These are phyloP conservation scores for Russula compacta DNA, from an alignment of 768 basidiomycete genomes.

Conservation along the genomic window DNA sequence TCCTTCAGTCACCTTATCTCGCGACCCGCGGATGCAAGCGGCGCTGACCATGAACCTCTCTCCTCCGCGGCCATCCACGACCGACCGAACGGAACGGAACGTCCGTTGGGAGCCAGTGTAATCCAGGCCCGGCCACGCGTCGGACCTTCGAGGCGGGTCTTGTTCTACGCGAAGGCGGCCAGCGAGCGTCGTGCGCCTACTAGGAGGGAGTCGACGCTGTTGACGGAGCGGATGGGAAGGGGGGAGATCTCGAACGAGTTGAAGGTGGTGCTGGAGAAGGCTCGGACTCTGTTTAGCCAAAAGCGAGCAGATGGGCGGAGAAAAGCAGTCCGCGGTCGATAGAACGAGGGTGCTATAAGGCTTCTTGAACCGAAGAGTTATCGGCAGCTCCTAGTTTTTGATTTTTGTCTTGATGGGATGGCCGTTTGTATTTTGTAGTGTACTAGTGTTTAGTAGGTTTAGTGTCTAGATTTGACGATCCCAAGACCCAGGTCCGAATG, in stretches of 20 bases:
- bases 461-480: too few species aligned
- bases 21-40: slow-evolving; percentile 49
- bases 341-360: slow-evolving; percentile 49
- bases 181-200: slow-evolving; percentile 71
- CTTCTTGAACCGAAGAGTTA: slow-evolving; percentile 58
- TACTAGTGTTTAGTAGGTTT: too few species aligned
- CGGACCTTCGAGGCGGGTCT: slow-evolving; percentile 55
- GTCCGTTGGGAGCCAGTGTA: slow-evolving; percentile 44
- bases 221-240: slow-evolving; percentile 59
- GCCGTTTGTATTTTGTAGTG: not conserved
- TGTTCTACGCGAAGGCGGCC: slow-evolving; percentile 67
- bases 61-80: slow-evolving; percentile 13
- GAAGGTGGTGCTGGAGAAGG: slow-evolving; percentile 53
- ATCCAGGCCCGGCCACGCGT: slow-evolving; percentile 46
- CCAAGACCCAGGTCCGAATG: too few species aligned
- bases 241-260: slow-evolving; percentile 73
- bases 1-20: slow-evolving; percentile 62
- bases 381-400: slow-evolving; percentile 16
- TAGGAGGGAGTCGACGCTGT: slow-evolving; percentile 45
- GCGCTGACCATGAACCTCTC: slow-evolving; percentile 35
- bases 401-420: not conserved
- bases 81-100: slow-evolving; percentile 36
- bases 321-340: slow-evolving; percentile 36
- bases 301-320: slow-evolving; percentile 41
- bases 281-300: slow-evolving; percentile 56